These are phyloP conservation scores for Pyrenochaeta sp. DNA, from an alignment of 2,329 filamentous ascomycete genomes.

Conservation along the genomic window DNA sequence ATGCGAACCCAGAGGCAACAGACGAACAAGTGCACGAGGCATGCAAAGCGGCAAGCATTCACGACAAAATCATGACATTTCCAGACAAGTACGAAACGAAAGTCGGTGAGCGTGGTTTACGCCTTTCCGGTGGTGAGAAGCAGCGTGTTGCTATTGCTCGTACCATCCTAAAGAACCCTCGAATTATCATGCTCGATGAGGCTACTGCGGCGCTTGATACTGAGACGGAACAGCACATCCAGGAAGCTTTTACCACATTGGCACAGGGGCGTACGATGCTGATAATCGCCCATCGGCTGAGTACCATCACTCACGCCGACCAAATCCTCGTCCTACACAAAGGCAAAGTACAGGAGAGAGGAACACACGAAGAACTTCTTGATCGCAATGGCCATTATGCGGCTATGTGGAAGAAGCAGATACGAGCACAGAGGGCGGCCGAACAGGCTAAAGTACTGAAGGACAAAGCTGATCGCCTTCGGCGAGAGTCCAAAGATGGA, in stretches of 20 bases:
- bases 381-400: conserved; percentile 56
- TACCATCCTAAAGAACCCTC: conserved; percentile 89
- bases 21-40: conserved; percentile 84
- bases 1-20: conserved; percentile 81
- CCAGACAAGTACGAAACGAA: conserved; percentile 89
- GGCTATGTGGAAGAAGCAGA: conserved; percentile 63
- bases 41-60: conserved; percentile 86
- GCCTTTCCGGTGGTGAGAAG: conserved; percentile 89
- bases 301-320: conserved; percentile 64
- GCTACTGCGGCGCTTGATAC: conserved; percentile 91
- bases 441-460: conserved; percentile 60
- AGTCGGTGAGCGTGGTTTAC: conserved; percentile 87
- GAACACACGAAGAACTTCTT: conserved; percentile 61
- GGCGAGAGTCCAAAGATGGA: conserved; percentile 58
- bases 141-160: conserved; percentile 93
- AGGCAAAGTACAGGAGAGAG: conserved; percentile 61
- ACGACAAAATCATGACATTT: conserved; percentile 89
- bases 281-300: conserved; percentile 82
- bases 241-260: conserved; percentile 82
- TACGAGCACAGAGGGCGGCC: conserved; percentile 59
- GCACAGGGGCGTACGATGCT: conserved; percentile 89
- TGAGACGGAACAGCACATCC: conserved; percentile 92
- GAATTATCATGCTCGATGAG: conserved; percentile 92
- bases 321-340: conserved; percentile 65
- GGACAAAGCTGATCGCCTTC: conserved; percentile 59